Percentiles rank a stretch among this genome's conserved stretches.
Evolutionary conservation across 1,139 yeast species (phyloP).

Genomic region (Meyerozyma guilliermondii): DNA sequence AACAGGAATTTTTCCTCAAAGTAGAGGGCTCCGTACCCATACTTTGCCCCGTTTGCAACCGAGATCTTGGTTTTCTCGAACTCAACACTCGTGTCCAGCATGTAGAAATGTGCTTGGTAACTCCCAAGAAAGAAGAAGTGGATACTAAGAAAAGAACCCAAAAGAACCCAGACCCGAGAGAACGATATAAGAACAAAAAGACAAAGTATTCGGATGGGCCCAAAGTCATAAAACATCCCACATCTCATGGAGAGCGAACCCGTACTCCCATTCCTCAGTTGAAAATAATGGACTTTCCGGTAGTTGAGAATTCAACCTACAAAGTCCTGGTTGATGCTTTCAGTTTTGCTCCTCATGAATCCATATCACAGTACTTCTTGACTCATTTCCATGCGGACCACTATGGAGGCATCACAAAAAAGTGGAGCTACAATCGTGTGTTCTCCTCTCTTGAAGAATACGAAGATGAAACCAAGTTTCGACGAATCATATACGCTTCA

Average conservation of each 20-base stretch:
- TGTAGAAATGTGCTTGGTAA: conserved; percentile 1
- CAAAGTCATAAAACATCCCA: conserved; percentile 20
- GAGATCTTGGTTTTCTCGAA: background rate
- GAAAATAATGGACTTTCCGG: conserved; percentile 46
- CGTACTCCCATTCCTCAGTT: conserved; percentile 46
- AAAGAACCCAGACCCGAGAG: background rate
- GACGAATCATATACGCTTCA: conserved; percentile 59
- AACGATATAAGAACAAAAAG: background rate
- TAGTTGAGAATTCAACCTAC: conserved; percentile 14
- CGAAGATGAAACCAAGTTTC: conserved; percentile 37
- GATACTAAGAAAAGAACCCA: background rate
- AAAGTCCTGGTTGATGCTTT: conserved; percentile 67
- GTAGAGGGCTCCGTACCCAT: background rate
- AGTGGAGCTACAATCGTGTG: conserved; percentile 56
- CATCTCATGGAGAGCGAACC: conserved; percentile 15
- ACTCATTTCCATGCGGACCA: conserved; percentile 94
- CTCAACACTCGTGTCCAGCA: conserved; percentile 1
- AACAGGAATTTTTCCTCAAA: too few species aligned
- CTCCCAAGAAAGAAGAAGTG: background rate
- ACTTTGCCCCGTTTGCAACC: background rate
- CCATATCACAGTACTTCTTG: conserved; percentile 49
- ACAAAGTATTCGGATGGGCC: conserved; percentile 2
- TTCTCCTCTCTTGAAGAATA: conserved; percentile 25
- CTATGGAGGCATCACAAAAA: conserved; percentile 76
- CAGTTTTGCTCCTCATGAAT: conserved; percentile 44